phyloP scores from a whole-genome alignment of 2,329 filamentous ascomycete genomes.

The Hypoxylon sp. region DNA sequence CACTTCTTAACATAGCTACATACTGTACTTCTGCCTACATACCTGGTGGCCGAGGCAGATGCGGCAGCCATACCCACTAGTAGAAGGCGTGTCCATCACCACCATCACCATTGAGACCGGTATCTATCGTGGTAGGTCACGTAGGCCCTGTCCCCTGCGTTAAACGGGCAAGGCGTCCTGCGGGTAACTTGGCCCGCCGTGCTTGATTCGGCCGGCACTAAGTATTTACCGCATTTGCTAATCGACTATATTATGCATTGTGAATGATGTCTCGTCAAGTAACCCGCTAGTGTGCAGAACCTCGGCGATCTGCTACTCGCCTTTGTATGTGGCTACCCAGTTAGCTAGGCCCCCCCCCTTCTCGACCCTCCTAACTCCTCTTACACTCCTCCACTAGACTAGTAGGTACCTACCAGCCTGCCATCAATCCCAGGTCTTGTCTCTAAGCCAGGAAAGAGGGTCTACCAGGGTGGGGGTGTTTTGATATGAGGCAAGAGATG shows the following conservation, averaged over 20 bases:
- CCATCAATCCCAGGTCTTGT: conserved; percentile 29
- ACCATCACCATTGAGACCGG: conserved; percentile 14
- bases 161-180: conserved; percentile 23
- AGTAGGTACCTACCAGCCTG: conserved; percentile 8
- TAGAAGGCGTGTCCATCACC: conserved; percentile 19
- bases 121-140: conserved; percentile 22
- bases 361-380: too few relatives aligned
- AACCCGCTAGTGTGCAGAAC: conserved; percentile 25
- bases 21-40: conserved; percentile 10
- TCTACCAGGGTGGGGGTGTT: conserved; percentile 30
- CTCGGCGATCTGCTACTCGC: conserved; percentile 31
- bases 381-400: conserved; percentile 28
- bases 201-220: conserved; percentile 32
- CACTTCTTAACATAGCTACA: conserved; percentile 13
- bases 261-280: conserved; percentile 34
- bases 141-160: conserved; percentile 30
- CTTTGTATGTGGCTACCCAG: conserved; percentile 33
- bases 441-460: conserved; percentile 27
- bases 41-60: conserved; percentile 18
- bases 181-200: conserved; percentile 19
- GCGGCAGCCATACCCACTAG: conserved; percentile 20
- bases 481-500: conserved; percentile 34
- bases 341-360: conserved; percentile 21
- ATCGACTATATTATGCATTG: conserved; percentile 30
- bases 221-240: conserved; percentile 20